Conservation (phyloP, 176 grass and related monocot species). For the Carex myosuroides region DNA sequence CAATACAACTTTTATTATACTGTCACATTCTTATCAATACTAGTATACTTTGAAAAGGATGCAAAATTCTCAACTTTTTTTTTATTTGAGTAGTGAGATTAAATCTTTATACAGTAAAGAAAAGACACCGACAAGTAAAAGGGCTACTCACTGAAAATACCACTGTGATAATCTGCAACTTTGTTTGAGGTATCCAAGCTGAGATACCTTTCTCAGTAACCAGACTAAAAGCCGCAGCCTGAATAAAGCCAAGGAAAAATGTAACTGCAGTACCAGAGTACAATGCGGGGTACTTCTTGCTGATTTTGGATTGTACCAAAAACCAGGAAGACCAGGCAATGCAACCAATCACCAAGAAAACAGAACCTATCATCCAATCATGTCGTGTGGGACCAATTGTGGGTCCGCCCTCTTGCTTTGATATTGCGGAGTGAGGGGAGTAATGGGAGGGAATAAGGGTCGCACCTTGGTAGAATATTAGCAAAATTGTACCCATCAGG, state of each 20-base stretch:
- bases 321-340: constrained; percentile 78
- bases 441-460: constrained; percentile 19
- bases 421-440: background rate
- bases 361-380: constrained; percentile 62
- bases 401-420: background rate
- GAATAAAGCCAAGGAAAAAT: constrained; percentile 71
- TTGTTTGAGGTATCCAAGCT: constrained; percentile 43
- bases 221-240: constrained; percentile 47
- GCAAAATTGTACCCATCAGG: constrained; percentile 57
- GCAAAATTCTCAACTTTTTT: background rate
- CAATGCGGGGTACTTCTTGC: constrained; percentile 70
- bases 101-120: background rate
- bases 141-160: constrained; percentile 49
- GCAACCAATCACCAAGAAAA: constrained; percentile 58
- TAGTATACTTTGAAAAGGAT: background rate
- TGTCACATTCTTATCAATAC: background rate
- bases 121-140: background rate
- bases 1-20: background rate
- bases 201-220: constrained; percentile 47
- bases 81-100: background rate
- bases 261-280: constrained; percentile 81
- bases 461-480: constrained; percentile 66
- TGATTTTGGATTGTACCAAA: constrained; percentile 50
- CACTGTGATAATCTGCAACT: constrained; percentile 67
- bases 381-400: background rate